These are phyloP conservation scores for Coprinopsis sp. DNA, from an alignment of 768 basidiomycete species.

Conservation along the genomic window DNA sequence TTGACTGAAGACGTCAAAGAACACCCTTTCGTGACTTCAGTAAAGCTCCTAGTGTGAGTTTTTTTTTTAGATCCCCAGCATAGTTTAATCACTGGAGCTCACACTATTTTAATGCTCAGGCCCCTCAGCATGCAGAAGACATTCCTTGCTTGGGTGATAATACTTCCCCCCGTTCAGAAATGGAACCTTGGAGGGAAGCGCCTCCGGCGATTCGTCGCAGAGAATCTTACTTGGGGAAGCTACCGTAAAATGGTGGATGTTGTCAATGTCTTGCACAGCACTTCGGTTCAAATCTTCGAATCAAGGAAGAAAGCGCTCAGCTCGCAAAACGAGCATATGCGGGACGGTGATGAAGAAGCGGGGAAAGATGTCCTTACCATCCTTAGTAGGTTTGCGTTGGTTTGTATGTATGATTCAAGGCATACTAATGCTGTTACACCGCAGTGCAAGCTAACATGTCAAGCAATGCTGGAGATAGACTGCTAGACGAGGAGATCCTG, in stretches of 20 bases:
- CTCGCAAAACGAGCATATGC: slow-evolving; percentile 28
- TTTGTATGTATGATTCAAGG: background rate
- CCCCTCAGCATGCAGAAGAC: too few species aligned
- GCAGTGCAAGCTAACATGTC: slow-evolving; percentile 32
- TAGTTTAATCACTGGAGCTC: background rate
- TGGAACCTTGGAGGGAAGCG: slow-evolving; percentile 23
- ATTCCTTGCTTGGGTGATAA: too few species aligned
- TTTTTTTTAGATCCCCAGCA: too few species aligned
- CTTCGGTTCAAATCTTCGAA: slow-evolving; percentile 31
- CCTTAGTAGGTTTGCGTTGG: slow-evolving; percentile 34
- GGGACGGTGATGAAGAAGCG: slow-evolving; percentile 27
- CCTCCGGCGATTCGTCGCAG: slow-evolving; percentile 29
- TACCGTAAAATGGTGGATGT: slow-evolving; percentile 29
- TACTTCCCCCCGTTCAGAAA: too few species aligned
- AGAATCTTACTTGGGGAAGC: too few species aligned
- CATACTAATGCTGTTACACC: background rate
- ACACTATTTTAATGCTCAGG: background rate
- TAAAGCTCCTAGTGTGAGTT: slow-evolving; percentile 28
- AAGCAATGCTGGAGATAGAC: slow-evolving; percentile 26
- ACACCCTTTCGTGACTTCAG: slow-evolving; percentile 26
- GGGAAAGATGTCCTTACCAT: slow-evolving; percentile 45
- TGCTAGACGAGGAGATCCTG: slow-evolving; percentile 30
- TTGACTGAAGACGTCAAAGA: slow-evolving; percentile 25
- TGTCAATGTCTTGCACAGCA: slow-evolving; percentile 7
- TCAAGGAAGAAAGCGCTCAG: slow-evolving; percentile 31